Evolutionary conservation across 2,329 filamentous ascomycete genomes (phyloP).

Genomic region (Nemania serpens): DNA sequence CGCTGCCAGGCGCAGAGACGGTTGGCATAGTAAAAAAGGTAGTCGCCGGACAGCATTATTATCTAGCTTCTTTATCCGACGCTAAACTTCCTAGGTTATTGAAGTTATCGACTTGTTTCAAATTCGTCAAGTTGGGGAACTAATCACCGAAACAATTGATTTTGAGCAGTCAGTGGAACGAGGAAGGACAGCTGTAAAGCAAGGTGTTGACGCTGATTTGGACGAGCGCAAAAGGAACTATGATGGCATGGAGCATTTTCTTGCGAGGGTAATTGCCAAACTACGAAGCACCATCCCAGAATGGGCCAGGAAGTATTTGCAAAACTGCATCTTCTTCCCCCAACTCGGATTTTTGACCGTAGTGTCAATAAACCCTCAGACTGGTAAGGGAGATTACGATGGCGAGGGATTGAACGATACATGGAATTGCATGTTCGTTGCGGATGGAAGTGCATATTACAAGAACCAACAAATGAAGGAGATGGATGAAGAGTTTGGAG

Average conservation of each 20-base stretch:
- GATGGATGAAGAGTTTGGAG: constrained; percentile 80
- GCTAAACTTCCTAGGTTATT: constrained; percentile 24
- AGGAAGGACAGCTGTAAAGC: constrained; percentile 72
- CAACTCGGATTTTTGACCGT: constrained; percentile 89
- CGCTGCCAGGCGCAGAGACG: constrained; percentile 58
- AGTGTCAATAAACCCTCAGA: constrained; percentile 64
- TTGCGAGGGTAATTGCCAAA: constrained; percentile 69
- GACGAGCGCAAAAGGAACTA: constrained; percentile 80
- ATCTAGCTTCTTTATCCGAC: constrained; percentile 8
- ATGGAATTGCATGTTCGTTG: constrained; percentile 81
- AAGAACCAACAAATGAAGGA: constrained; percentile 83
- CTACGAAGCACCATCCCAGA: constrained; percentile 67
- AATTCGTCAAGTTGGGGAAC: constrained; percentile 62
- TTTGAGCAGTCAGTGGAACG: constrained; percentile 76
- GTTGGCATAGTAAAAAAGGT: constrained; percentile 61
- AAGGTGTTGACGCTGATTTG: constrained; percentile 73
- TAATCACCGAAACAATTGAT: constrained; percentile 77
- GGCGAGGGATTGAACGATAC: constrained; percentile 61
- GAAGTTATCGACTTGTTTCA: constrained; percentile 66
- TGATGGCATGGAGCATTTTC: constrained; percentile 74
- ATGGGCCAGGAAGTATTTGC: constrained; percentile 56
- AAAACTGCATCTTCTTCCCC: constrained; percentile 86
- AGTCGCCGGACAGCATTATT: constrained; percentile 21
- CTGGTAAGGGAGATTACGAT: constrained; percentile 64
- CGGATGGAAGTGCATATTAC: constrained; percentile 76